Evolutionary conservation across 164 flowering plant genomes (phyloP).

Genomic region (Tetrastigma voinierianum): DNA sequence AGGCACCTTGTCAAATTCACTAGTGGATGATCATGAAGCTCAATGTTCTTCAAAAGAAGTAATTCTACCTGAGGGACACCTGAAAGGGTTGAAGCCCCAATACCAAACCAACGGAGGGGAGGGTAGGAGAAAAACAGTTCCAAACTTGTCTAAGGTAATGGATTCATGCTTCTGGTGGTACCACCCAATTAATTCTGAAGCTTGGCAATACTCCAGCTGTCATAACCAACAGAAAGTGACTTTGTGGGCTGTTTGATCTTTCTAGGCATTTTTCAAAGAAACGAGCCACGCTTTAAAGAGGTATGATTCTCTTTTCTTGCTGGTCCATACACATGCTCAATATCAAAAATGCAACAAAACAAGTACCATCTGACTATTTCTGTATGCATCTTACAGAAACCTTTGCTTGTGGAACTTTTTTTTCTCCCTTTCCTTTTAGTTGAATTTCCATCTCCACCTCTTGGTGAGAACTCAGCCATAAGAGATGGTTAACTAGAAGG

Average conservation of each 20-base stretch:
- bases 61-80: constrained; percentile 12
- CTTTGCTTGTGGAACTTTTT: no score
- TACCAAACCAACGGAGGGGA: constrained; percentile 7
- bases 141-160: constrained; percentile 25
- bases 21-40: constrained; percentile 14
- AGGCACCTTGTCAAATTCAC: constrained; percentile 8
- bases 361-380: background rate
- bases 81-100: constrained; percentile 16
- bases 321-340: background rate
- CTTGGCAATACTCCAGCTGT: constrained; percentile 34
- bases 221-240: constrained; percentile 42
- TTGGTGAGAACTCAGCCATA: no score
- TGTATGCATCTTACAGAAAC: no score
- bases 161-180: constrained; percentile 47
- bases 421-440: no score
- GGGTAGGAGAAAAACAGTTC: constrained; percentile 23
- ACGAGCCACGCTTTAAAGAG: constrained; percentile 34
- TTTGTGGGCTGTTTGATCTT: constrained; percentile 37
- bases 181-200: constrained; percentile 35
- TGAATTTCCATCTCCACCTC: no score
- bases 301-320: constrained; percentile 22
- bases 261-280: constrained; percentile 36
- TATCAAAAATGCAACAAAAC: background rate
- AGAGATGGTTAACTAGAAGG: no score
- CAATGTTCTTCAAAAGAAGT: constrained; percentile 12